phyloP scores from a whole-genome alignment of 352 stramenopile species.

The Globisporangium splendens region DNA sequence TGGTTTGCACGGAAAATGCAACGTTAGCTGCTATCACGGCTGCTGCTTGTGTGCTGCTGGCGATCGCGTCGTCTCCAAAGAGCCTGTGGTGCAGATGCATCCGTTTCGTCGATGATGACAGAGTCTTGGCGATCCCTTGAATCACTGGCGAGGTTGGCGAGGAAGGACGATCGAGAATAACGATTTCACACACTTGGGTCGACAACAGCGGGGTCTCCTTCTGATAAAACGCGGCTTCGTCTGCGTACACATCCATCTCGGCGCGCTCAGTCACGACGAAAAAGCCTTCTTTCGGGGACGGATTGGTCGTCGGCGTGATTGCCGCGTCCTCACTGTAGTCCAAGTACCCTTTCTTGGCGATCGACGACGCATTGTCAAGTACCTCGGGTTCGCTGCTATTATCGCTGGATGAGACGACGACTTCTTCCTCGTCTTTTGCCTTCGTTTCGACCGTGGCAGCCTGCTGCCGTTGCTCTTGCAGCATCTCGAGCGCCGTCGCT shows the following conservation, averaged over 20 bases:
- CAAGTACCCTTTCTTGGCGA: constrained; percentile 11
- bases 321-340: constrained; percentile 9
- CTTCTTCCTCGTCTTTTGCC: background rate
- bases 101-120: constrained; percentile 8
- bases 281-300: constrained; percentile 23
- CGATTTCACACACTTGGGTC: constrained; percentile 32
- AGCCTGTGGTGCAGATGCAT: constrained; percentile 18
- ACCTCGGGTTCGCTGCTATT: background rate
- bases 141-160: background rate
- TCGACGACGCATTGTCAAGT: background rate
- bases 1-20: constrained; percentile 12
- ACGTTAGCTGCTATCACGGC: background rate
- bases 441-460: background rate
- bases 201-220: constrained; percentile 17
- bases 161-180: background rate
- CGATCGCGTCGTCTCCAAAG: constrained; percentile 11
- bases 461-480: constrained; percentile 47
- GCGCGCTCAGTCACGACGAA: constrained; percentile 33
- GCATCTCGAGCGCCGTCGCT: constrained; percentile 44
- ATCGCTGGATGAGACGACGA: background rate
- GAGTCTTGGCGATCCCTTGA: background rate
- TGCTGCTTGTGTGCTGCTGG: background rate
- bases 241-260: constrained; percentile 30
- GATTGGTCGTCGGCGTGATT: constrained; percentile 10
- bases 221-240: constrained; percentile 44